Evolutionary conservation across 352 stramenopile species (phyloP), one percentile per base, ranked within the genome.

Genomic region (Globisporangium perplexum): DNA sequence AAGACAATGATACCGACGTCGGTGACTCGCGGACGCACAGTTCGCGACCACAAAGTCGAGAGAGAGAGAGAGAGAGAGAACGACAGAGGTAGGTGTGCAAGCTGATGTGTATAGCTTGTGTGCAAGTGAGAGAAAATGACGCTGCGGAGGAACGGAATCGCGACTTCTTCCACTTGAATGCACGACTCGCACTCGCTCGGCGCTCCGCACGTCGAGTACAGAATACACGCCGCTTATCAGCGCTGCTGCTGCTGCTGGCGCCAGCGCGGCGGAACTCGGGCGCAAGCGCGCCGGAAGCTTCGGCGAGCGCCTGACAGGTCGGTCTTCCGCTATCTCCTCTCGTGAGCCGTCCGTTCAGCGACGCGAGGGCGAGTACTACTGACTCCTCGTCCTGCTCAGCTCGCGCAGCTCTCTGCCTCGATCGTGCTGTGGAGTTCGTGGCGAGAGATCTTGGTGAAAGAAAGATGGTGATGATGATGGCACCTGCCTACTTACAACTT

Each of bases 211-310:
- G 26, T 30, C 26, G 26, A 30, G 26, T 30, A 6, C 26, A n/a
- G n/a, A n/a, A n/a, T n/a, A n/a, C n/a, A n/a, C n/a, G n/a, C 30
- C 10, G 31, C 31, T 36, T 36, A 14, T 2, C 31, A 36, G 26
- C 5, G 2, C 26, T 30, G 26, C 26, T 30, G 26, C 26, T 20
- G 36, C 36, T 47, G 4, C 42, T 31, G 20, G 42, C 42, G 42
- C 42, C 42, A 50, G 45, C 28, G 45, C 18, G 10, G 8, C 45
- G 45, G 26, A 50, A 39, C 45, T 26, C 17, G 23, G 18, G 8
- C 23, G 45, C 23, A 50, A 50, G 28, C 24, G 24, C 45, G 23
- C 42, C 4, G 42, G 42, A 47, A 47, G 20, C 20, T 47, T 47
- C 42, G 42, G 11, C 4, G 42, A 23, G 39, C 39, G 39, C 7